Conservation (phyloP, 2,329 filamentous ascomycete species). For the Arthrinium phaeospermum region DNA sequence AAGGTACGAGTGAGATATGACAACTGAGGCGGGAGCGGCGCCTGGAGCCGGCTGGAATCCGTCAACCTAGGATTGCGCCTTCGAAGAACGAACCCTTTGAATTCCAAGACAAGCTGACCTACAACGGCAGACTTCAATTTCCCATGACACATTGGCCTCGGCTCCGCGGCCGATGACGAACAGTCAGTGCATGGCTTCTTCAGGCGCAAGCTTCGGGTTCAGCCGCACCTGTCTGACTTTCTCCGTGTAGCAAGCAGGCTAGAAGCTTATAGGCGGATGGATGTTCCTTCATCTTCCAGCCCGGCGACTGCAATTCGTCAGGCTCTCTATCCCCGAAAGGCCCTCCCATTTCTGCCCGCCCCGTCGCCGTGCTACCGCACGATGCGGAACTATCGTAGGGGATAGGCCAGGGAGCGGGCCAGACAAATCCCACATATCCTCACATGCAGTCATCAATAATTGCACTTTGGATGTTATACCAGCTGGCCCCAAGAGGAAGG, state of each 20-base stretch:
- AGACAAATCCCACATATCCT: neutral
- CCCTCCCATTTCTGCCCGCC: neutral
- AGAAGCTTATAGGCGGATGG: neutral
- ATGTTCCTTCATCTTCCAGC: neutral
- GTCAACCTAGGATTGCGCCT: too few relatives aligned
- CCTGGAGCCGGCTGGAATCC: too few relatives aligned
- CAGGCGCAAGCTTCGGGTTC: neutral
- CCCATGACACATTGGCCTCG: too few relatives aligned
- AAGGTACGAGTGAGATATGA: too few relatives aligned
- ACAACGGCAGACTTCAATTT: too few relatives aligned
- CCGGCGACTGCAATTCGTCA: neutral
- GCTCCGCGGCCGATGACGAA: too few relatives aligned
- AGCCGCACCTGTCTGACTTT: neutral
- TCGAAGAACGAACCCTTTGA: too few relatives aligned
- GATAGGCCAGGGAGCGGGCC: neutral
- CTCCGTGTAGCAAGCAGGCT: neutral
- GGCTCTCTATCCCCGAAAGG: neutral
- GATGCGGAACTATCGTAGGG: neutral
- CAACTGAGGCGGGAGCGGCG: too few relatives aligned
- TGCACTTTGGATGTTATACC: neutral
- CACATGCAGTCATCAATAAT: conserved; percentile 7
- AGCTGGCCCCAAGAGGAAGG: neutral
- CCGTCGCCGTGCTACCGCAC: neutral
- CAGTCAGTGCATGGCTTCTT: neutral
- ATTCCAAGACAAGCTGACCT: too few relatives aligned